Conservation (phyloP, 139 green algal genomes). For the Protoeuglena noctilucae region DNA sequence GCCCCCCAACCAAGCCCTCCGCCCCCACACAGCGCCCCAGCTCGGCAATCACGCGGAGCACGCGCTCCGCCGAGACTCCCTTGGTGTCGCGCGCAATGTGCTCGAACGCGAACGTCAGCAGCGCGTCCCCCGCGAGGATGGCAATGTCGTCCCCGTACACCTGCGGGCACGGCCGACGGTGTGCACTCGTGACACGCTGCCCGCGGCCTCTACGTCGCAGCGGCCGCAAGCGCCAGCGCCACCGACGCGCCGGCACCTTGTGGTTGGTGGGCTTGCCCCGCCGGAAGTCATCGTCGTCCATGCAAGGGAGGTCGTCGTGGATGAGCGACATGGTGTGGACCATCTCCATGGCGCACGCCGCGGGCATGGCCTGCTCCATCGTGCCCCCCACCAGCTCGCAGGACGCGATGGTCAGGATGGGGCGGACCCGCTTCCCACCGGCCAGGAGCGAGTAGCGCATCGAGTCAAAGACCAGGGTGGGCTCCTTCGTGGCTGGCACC, state of each 20-base stretch:
- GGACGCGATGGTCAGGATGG: constrained; percentile 80
- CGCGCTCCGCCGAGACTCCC: constrained; percentile 55
- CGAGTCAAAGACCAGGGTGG: constrained; percentile 70
- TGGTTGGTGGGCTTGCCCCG: constrained; percentile 84
- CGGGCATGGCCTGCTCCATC: constrained; percentile 60
- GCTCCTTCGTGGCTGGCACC: constrained; percentile 70
- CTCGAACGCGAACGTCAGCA: constrained; percentile 89
- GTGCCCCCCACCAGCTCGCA: constrained; percentile 84
- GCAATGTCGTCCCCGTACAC: constrained; percentile 93
- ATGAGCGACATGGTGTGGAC: constrained; percentile 97
- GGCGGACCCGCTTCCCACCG: constrained; percentile 89
- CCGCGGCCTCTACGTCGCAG: too few species aligned
- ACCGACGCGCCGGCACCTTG: constrained; percentile 66
- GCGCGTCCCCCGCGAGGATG: constrained; percentile 88
- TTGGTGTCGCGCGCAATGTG: constrained; percentile 79
- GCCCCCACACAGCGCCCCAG: constrained; percentile 68
- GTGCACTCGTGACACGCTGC: too few species aligned
- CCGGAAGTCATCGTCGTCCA: constrained; percentile 99
- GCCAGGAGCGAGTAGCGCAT: constrained; percentile 92
- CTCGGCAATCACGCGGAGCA: constrained; percentile 71
- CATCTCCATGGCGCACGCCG: constrained; percentile 94
- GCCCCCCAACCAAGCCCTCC: constrained; percentile 85
- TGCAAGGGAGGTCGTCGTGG: constrained; percentile 87
- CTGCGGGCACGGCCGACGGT: constrained; percentile 21
- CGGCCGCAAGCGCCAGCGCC: too few species aligned